These are phyloP conservation scores for Populus trichocarpa DNA, from an alignment of 441 rosid species.

Conservation along the genomic window DNA sequence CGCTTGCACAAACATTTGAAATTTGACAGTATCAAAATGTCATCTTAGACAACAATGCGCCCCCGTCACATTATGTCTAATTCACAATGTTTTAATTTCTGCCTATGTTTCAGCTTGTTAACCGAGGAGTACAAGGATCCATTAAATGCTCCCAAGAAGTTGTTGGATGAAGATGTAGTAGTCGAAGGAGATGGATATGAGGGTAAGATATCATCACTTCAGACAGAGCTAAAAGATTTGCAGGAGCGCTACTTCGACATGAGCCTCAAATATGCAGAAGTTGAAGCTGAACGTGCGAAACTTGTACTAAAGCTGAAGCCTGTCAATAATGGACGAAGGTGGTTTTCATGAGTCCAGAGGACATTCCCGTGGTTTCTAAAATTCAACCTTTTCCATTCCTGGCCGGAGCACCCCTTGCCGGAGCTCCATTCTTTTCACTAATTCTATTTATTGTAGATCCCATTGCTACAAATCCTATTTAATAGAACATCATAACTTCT, in stretches of 20 bases:
- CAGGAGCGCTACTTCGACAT: slow-evolving; percentile 48
- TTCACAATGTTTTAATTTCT: background rate
- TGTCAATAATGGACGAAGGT: slow-evolving; percentile 23
- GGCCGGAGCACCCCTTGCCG: background rate
- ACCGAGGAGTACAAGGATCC: slow-evolving; percentile 12
- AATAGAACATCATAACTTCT: background rate
- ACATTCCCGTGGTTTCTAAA: background rate
- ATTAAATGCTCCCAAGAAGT: slow-evolving; percentile 2
- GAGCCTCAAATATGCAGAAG: slow-evolving; percentile 70
- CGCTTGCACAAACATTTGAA: background rate
- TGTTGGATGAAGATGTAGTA: slow-evolving; percentile 15
- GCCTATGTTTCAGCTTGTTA: slow-evolving; percentile 35
- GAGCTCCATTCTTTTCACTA: background rate
- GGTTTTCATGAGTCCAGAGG: slow-evolving; percentile 29
- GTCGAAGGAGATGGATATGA: slow-evolving; percentile 11
- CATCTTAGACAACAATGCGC: background rate
- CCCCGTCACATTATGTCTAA: background rate
- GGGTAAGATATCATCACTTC: slow-evolving; percentile 18
- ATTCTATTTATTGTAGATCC: background rate
- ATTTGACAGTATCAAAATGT: background rate
- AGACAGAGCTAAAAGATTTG: slow-evolving; percentile 49
- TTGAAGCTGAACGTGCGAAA: slow-evolving; percentile 50
- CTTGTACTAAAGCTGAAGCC: slow-evolving; percentile 51
- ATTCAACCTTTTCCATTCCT: background rate
- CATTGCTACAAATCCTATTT: background rate